Evolutionary conservation across 2,329 filamentous ascomycete genomes (phyloP), one percentile per base, ranked within the genome.

Genomic region (Sphaerostilbella broomeana): DNA sequence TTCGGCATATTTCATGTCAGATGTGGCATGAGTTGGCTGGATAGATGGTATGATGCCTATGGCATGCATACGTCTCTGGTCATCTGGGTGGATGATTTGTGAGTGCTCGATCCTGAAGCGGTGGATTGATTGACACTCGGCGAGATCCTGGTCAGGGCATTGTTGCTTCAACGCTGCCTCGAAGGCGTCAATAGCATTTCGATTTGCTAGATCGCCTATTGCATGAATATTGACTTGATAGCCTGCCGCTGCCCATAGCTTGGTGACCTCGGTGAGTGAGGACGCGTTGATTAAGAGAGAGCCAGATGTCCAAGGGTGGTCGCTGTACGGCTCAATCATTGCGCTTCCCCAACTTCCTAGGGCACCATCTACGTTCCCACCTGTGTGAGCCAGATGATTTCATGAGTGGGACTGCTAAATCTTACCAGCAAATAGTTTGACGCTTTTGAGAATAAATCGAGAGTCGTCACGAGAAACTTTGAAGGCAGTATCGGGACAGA

Each of bases 201-300:
- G 71, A 53, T 83, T 84, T 12, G 81, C 81, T 4, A 75, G 65
- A 56, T 86, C 81, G 7, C 81, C 81, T 42, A 85, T 85, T 33
- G 80, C 81, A 56, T 85, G 81, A 44, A 85, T 81, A 52, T 81
- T 82, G 40, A 85, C 79, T 53, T 85, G 81, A 50, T 71, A 84
- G 10, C 76, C 77, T 24, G 66, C 68, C 2, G 59, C 59, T 12
- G 78, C 72, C 81, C 81, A 86, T 19, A 71, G 57, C 9, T 59
- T 61, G 3, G 79, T 66, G 8, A 82, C 61, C 5, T 62, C 54
- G 1, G 67, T 69, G 37, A 85, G 63, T 4, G 71, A 68, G 0
- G 72, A 73, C n/a, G 73, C 70, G 53, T 82, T 81, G 38, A 84
- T 74, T 21, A 85, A 69, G 35, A 85, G 73, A 0, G 78, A 81